Percentiles rank a stretch among this genome's conserved stretches.
Evolutionary conservation across 768 basidiomycete genomes (phyloP).

Genomic region (Russula sp.): DNA sequence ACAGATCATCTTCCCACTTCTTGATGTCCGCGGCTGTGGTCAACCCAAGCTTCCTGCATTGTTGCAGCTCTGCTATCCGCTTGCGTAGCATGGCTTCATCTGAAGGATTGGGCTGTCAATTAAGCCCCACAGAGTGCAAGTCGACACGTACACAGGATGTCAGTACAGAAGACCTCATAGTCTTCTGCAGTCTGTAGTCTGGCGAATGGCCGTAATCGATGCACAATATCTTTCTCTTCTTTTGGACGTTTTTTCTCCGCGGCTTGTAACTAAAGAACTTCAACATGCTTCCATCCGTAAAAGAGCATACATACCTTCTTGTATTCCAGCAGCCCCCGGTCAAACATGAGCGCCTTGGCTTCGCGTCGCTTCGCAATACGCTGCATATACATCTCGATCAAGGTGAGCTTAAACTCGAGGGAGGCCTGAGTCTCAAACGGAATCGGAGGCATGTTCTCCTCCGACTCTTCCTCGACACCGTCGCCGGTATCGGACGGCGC

Average conservation of each 20-base stretch:
- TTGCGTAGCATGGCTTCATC: constrained; percentile 87
- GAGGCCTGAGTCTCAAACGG: constrained; percentile 83
- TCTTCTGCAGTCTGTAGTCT: constrained; percentile 87
- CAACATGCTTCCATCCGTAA: constrained; percentile 12
- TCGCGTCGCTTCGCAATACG: constrained; percentile 81
- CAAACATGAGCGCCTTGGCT: constrained; percentile 84
- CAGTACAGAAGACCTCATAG: constrained; percentile 81
- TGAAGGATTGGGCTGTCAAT: constrained; percentile 31
- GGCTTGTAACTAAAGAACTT: constrained; percentile 66
- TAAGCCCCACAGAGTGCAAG: constrained; percentile 4
- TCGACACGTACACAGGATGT: constrained; percentile 71
- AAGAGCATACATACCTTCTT: constrained; percentile 64
- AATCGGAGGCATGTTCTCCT: constrained; percentile 64
- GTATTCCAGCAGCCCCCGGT: constrained; percentile 86
- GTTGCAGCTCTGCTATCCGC: constrained; percentile 85
- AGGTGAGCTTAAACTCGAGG: constrained; percentile 77
- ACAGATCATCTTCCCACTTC: constrained; percentile 72
- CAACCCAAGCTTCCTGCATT: constrained; percentile 82
- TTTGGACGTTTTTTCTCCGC: constrained; percentile 84
- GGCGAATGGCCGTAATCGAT: constrained; percentile 86
- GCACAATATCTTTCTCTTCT: constrained; percentile 87
- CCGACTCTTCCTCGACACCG: constrained; percentile 54
- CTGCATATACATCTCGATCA: constrained; percentile 89
- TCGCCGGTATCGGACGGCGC: constrained; percentile 32
- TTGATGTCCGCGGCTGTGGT: constrained; percentile 85